phyloP scores from a whole-genome alignment of 768 basidiomycete genomes.

The Chiua virens region DNA sequence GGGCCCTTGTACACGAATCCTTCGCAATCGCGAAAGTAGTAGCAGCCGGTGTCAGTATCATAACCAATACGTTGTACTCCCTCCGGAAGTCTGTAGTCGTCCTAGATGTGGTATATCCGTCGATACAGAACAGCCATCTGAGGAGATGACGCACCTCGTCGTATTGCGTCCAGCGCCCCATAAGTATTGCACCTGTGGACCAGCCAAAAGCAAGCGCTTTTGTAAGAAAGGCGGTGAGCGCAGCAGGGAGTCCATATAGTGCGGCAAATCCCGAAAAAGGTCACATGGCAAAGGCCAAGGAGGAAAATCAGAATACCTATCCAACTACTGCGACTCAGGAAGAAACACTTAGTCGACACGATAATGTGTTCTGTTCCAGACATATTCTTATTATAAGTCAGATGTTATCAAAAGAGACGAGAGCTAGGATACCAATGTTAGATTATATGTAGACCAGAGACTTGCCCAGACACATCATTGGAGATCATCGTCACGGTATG shows the following conservation, averaged over 20 bases:
- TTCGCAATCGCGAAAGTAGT: conserved; percentile 58
- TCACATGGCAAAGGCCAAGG: too few relatives aligned
- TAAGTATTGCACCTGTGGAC: conserved; percentile 15
- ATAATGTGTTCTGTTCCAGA: too few relatives aligned
- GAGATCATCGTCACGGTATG: too few relatives aligned
- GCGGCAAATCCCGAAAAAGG: conserved; percentile 9
- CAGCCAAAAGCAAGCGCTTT: conserved; percentile 18
- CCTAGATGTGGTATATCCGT: conserved; percentile 31
- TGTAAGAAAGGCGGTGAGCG: conserved; percentile 1
- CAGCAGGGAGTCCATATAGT: background rate
- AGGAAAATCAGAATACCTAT: too few relatives aligned
- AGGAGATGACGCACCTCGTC: conserved; percentile 25
- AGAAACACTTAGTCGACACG: too few relatives aligned
- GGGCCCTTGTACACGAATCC: conserved; percentile 57
- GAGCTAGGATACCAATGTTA: too few relatives aligned
- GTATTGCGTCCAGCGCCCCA: conserved; percentile 41
- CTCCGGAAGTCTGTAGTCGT: conserved; percentile 52
- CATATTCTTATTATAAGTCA: too few relatives aligned
- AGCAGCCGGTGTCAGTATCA: conserved; percentile 67
- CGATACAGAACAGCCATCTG: background rate
- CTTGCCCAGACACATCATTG: too few relatives aligned
- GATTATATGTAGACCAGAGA: too few relatives aligned
- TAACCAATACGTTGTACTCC: conserved; percentile 69
- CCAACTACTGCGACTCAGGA: too few relatives aligned
- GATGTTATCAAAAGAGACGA: too few relatives aligned